These are phyloP conservation scores for Lachnellula cervina DNA, from an alignment of 2,329 filamentous ascomycete genomes.

Conservation along the genomic window DNA sequence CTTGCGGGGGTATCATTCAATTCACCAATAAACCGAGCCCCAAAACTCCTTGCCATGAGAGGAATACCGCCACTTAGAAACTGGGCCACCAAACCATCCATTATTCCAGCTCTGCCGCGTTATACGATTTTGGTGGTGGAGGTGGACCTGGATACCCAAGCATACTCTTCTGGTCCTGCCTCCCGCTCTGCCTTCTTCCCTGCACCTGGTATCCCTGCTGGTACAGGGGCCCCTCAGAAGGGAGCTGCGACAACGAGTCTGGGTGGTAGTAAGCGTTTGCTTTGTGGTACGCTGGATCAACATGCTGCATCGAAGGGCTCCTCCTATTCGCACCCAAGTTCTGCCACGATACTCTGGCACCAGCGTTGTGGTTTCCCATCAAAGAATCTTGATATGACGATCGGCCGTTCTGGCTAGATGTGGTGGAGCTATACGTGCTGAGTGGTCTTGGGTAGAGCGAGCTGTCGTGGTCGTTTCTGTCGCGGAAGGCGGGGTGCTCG, in stretches of 20 bases:
- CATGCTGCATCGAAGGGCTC: conserved; percentile 4
- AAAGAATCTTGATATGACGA: conserved; percentile 1
- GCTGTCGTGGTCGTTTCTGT: neutral
- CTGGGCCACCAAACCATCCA: neutral
- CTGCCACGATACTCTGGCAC: conserved; percentile 10
- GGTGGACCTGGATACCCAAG: neutral
- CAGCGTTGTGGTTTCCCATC: conserved; percentile 1
- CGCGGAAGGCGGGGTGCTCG: neutral
- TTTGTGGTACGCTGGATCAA: conserved; percentile 2
- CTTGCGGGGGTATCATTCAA: neutral
- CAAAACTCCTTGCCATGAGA: neutral
- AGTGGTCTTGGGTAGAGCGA: conserved; percentile 12
- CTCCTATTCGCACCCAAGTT: neutral
- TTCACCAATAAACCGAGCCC: neutral
- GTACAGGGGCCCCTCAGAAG: neutral
- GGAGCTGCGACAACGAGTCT: neutral
- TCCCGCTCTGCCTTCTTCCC: neutral
- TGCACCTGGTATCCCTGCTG: no score
- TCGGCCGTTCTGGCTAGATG: neutral
- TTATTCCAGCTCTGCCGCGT: conserved; percentile 2
- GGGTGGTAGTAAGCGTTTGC: neutral
- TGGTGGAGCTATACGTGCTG: conserved; percentile 2
- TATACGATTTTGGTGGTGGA: neutral
- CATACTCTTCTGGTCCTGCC: neutral
- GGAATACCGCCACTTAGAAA: neutral